phyloP scores from a whole-genome alignment of 83 land plant species.

The Isoetes engelmannii region DNA sequence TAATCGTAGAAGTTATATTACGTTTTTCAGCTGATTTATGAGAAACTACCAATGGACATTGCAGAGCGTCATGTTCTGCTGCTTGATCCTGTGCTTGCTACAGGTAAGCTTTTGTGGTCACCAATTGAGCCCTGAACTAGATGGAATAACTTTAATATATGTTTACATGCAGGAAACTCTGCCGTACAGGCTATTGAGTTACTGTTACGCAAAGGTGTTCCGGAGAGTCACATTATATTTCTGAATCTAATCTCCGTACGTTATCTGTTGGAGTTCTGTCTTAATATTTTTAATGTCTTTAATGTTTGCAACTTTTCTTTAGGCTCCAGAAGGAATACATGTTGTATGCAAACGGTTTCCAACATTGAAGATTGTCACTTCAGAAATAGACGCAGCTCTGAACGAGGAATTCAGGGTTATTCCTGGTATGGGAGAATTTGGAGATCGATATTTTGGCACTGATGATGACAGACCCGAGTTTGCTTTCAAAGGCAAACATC shows the following conservation, averaged over 20 bases:
- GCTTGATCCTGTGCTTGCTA: conserved; percentile 64
- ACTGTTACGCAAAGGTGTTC: conserved; percentile 69
- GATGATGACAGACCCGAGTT: conserved; percentile 46
- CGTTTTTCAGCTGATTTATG: conserved; percentile 58
- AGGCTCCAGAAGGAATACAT: conserved; percentile 92
- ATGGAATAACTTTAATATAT: no score
- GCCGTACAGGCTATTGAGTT: conserved; percentile 77
- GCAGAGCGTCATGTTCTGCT: conserved; percentile 75
- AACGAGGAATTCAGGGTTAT: conserved; percentile 75
- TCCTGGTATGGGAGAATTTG: conserved; percentile 94
- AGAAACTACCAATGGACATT: conserved; percentile 69
- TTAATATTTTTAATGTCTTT: background rate
- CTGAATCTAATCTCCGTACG: conserved; percentile 89
- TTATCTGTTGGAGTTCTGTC: no score
- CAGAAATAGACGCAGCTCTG: conserved; percentile 69
- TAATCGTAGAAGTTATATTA: no score
- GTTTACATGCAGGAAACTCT: conserved; percentile 90
- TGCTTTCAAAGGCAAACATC: no score
- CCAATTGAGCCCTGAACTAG: no score
- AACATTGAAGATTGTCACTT: conserved; percentile 74
- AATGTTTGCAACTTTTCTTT: background rate
- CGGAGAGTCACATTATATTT: conserved; percentile 75
- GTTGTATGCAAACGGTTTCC: conserved; percentile 75
- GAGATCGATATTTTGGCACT: conserved; percentile 87
- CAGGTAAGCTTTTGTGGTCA: no score